Evolutionary conservation across 202 grass and related monocot genomes (phyloP).

Genomic region (Setaria viridis): DNA sequence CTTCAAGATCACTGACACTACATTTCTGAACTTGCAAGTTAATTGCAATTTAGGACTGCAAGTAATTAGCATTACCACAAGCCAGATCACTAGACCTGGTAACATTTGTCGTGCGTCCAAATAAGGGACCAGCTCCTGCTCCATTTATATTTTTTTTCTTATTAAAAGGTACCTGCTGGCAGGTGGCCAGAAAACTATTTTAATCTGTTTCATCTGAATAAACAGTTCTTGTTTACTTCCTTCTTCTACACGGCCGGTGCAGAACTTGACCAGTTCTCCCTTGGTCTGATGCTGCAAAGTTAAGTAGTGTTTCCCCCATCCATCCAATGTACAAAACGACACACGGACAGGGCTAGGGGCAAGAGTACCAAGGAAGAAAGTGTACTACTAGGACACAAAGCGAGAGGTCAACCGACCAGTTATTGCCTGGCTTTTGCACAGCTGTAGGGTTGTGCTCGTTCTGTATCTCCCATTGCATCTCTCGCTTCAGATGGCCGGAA

Average conservation of each 20-base stretch:
- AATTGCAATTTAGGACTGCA: not conserved
- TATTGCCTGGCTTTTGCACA: conserved; percentile 15
- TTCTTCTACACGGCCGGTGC: not conserved
- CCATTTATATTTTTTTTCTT: conserved; percentile 17
- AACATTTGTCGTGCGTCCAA: conserved; percentile 39
- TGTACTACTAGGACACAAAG: not conserved
- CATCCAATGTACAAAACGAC: conserved; percentile 25
- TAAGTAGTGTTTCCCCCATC: not conserved
- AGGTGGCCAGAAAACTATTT: not conserved
- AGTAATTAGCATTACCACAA: not conserved
- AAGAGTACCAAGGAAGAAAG: not conserved
- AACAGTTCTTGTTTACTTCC: not conserved
- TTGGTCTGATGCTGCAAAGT: not conserved
- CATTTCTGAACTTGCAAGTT: not conserved
- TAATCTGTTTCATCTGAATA: not conserved
- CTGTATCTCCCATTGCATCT: conserved; percentile 6
- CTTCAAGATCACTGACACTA: not conserved
- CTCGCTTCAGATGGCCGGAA: not conserved
- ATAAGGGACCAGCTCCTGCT: conserved; percentile 30
- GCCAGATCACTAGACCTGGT: not conserved
- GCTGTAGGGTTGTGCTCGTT: not conserved
- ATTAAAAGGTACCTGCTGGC: conserved; percentile 13
- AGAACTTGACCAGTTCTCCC: conserved; percentile 37
- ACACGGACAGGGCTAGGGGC: not conserved
- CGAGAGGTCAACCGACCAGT: conserved; percentile 41